phyloP scores from a whole-genome alignment of 208 protist species.

The Balamuthia mandrillaris region DNA sequence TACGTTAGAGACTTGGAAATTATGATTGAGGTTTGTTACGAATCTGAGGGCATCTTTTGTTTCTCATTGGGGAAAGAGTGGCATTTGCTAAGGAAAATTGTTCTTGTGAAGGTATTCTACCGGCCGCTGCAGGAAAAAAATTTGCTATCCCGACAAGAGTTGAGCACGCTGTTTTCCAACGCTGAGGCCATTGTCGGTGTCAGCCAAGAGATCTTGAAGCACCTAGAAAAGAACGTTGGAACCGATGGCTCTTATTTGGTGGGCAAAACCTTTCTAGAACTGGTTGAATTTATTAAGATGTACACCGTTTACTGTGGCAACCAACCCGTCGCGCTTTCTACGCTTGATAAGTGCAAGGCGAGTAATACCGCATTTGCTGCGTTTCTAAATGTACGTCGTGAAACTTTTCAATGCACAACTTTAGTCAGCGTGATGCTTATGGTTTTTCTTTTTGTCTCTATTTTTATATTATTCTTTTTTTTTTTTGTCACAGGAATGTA shows the following conservation, averaged over 20 bases:
- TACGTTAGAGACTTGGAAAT: conserved; percentile 2
- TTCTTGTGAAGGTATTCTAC: too few species aligned
- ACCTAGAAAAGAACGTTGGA: neutral
- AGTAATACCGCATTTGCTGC: neutral
- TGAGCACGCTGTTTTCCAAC: neutral
- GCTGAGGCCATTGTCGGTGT: neutral
- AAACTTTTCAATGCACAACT: too few species aligned
- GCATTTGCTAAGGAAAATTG: too few species aligned
- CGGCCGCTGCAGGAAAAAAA: neutral
- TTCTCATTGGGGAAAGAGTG: too few species aligned
- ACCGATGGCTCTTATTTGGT: too few species aligned
- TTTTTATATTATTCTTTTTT: neutral
- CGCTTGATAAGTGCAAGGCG: neutral
- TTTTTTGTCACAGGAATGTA: neutral
- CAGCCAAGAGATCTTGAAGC: neutral
- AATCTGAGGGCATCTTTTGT: too few species aligned
- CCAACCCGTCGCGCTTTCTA: neutral
- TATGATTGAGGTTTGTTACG: too few species aligned
- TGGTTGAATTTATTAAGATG: conserved; percentile 18
- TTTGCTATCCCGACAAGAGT: neutral
- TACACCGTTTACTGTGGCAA: conserved; percentile 24
- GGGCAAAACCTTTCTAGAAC: neutral
- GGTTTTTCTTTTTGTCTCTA: too few species aligned
- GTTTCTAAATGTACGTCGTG: neutral
- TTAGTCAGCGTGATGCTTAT: too few species aligned